phyloP scores from a whole-genome alignment of 2,329 filamentous ascomycete species.

The Triangularia verruculosa region DNA sequence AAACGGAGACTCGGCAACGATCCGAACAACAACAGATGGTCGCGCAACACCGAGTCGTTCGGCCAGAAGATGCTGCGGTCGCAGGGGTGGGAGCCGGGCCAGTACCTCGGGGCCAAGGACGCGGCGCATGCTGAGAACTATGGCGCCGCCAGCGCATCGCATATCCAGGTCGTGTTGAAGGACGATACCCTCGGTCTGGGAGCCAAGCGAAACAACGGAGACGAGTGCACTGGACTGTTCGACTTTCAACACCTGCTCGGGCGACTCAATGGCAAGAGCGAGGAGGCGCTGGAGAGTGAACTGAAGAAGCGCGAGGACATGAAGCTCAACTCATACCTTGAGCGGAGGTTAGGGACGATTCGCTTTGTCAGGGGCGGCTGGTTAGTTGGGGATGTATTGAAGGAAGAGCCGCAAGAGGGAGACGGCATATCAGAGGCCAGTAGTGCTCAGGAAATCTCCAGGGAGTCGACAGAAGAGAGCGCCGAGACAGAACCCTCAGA shows the following conservation, averaged over 20 bases:
- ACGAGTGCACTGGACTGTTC: slow-evolving; percentile 80
- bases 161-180: slow-evolving; percentile 81
- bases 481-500: slow-evolving; percentile 25
- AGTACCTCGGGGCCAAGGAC: slow-evolving; percentile 74
- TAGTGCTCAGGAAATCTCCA: slow-evolving; percentile 15
- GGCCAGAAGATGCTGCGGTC: slow-evolving; percentile 85
- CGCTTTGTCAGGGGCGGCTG: slow-evolving; percentile 86
- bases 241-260: slow-evolving; percentile 84
- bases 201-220: slow-evolving; percentile 70
- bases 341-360: slow-evolving; percentile 74
- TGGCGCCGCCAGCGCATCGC: slow-evolving; percentile 76
- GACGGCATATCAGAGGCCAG: slow-evolving; percentile 23
- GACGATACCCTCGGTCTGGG: slow-evolving; percentile 90
- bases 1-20: slow-evolving; percentile 76
- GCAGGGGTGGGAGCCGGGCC: slow-evolving; percentile 88
- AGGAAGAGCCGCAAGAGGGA: slow-evolving; percentile 39
- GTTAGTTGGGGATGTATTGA: slow-evolving; percentile 55
- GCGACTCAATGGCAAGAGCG: slow-evolving; percentile 81
- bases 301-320: slow-evolving; percentile 65
- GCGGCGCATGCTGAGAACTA: slow-evolving; percentile 73
- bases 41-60: slow-evolving; percentile 74
- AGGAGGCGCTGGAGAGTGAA: slow-evolving; percentile 69
- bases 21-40: slow-evolving; percentile 95
- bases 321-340: slow-evolving; percentile 70
- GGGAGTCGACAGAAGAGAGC: slow-evolving; percentile 16